Base-by-base conservation (phyloP, 2,329 filamentous ascomycete species). In the Fusarium concolor region DNA sequence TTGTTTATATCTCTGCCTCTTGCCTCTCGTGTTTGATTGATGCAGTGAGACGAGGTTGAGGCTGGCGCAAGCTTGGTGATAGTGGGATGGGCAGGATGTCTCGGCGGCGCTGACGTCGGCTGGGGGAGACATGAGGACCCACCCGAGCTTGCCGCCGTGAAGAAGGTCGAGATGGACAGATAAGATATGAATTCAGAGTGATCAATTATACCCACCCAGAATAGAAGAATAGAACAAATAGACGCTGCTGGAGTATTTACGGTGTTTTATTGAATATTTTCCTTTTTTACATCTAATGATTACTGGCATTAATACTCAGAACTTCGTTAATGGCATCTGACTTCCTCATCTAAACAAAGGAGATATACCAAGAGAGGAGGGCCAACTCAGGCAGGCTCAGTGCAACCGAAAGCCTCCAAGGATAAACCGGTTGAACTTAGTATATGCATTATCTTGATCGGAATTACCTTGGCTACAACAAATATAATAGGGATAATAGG, bases 91-190 rank as follows among this genome's bases (percentile, higher is more conserved):
- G 24, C 8, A 26, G 64, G n/a, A n/a, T n/a, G n/a, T n/a, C 66
- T 70, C 65, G 29, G 20, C 54, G 63, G 71, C 74, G 76, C 76
- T 78, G 77, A 79, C 77, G 77, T 24, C 22, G 22, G 6, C 22
- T 6, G 22, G 22, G 22, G 56, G 69, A 62, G 59, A 57, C 68
- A 73, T 47, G 37, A 56, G 31, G 72, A 70, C 69, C 72, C 72
- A 74, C 72, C 54, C 38, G 53, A 74, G 72, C 72, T 73, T 55
- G 35, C 60, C 45, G 38, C 14, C 14, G 14, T 56, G 38, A 22
- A 35, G 31, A 42, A 60, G 44, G 11, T 12, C 33, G 15, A 24
- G 14, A 17, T 38, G 18, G 17, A 11, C 31, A 29, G 29, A 45
- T 29, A 18, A 31, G 28, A 47, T 42, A 35, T 31, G 24, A 12